phyloP scores from a whole-genome alignment of 805 yeast genomes.

The Saccharomycopsis fermentans region DNA sequence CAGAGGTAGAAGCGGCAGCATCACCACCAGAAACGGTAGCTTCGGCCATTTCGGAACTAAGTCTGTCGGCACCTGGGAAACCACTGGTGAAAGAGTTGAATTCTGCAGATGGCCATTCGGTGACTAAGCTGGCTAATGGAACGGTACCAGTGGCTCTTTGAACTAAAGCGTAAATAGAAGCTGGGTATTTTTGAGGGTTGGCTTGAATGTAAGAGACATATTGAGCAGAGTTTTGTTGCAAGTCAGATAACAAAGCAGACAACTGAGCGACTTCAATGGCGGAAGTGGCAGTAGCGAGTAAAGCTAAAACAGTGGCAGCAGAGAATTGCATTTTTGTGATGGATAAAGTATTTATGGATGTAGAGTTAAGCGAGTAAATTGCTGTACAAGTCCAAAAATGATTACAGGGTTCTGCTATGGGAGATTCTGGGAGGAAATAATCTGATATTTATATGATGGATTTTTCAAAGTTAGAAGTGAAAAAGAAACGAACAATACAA shows the following conservation, averaged over 20 bases:
- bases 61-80: conserved; percentile 15
- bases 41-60: conserved; percentile 10
- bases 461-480: neutral
- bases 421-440: neutral
- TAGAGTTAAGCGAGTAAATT: too few relatives aligned
- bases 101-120: conserved; percentile 15
- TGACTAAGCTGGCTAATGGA: conserved; percentile 5
- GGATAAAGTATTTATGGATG: too few relatives aligned
- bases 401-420: too few relatives aligned
- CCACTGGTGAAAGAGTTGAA: conserved; percentile 14
- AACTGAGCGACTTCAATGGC: conserved; percentile 14
- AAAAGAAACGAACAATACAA: neutral
- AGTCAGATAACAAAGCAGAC: conserved; percentile 13
- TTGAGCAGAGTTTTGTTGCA: conserved; percentile 13
- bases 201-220: conserved; percentile 16
- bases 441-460: neutral
- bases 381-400: too few relatives aligned
- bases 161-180: conserved; percentile 10
- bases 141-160: conserved; percentile 4
- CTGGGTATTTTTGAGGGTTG: conserved; percentile 16
- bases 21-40: conserved; percentile 10
- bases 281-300: conserved; percentile 6
- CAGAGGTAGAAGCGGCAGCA: conserved; percentile 6
- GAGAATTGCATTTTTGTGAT: conserved; percentile 14
- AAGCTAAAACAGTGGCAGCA: conserved; percentile 7